Conservation (phyloP, 2,329 filamentous ascomycete genomes). For the Colletotrichum chrysophilum region DNA sequence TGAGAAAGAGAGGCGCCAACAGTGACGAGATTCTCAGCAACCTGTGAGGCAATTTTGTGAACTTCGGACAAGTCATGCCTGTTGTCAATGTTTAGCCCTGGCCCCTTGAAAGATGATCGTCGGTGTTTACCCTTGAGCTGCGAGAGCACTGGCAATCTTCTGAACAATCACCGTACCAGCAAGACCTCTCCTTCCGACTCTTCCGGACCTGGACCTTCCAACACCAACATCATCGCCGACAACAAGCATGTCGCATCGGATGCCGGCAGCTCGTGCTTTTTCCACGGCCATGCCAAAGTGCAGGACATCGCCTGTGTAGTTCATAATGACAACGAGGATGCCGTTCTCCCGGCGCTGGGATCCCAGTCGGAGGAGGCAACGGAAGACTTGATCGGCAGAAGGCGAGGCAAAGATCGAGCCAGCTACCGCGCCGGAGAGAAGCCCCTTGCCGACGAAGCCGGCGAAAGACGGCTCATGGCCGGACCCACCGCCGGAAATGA, state of each 20-base stretch:
- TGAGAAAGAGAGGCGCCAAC: slow-evolving; percentile 57
- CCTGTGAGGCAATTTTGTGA: slow-evolving; percentile 41
- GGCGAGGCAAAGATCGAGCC: slow-evolving; percentile 84
- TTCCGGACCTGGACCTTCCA: slow-evolving; percentile 63
- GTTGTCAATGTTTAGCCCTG: neutral
- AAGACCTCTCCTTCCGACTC: slow-evolving; percentile 70
- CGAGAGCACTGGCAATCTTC: slow-evolving; percentile 66
- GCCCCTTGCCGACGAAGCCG: slow-evolving; percentile 75
- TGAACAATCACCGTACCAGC: slow-evolving; percentile 69
- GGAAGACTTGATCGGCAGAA: slow-evolving; percentile 73
- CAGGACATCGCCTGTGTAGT: neutral
- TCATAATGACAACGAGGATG: slow-evolving; percentile 49
- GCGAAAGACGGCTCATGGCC: slow-evolving; percentile 83
- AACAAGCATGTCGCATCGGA: slow-evolving; percentile 69
- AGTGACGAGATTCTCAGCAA: slow-evolving; percentile 53
- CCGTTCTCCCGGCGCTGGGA: slow-evolving; percentile 55
- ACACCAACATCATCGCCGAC: slow-evolving; percentile 72
- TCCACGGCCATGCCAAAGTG: slow-evolving; percentile 64
- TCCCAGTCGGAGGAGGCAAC: slow-evolving; percentile 67
- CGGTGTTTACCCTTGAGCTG: slow-evolving; percentile 29
- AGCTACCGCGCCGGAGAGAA: slow-evolving; percentile 77
- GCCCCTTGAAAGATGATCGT: neutral
- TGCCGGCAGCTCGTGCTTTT: slow-evolving; percentile 66
- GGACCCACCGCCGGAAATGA: slow-evolving; percentile 47
- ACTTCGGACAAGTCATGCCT: slow-evolving; percentile 44